Base-by-base conservation (phyloP, 1,284 basidiomycete genomes). In the Melampsora larici-populina region DNA sequence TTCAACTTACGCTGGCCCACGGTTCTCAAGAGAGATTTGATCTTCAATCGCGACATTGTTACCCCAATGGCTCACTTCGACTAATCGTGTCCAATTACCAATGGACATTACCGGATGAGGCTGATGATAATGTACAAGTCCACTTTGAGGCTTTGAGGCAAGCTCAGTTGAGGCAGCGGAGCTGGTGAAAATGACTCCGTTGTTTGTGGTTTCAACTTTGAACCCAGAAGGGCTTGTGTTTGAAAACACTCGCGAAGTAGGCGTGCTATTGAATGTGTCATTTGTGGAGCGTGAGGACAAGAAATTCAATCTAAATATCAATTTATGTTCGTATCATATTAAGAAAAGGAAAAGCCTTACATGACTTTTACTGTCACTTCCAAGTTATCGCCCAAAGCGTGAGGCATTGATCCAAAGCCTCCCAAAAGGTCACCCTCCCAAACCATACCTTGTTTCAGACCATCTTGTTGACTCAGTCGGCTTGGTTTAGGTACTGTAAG, bases 31-130 rank as follows among this genome's bases (percentile, higher is more conserved):
- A 79, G 88, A 84, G 79, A 97, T 89, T 66, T 92, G 89, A 84
- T 99, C 95, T 84, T 97, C 89, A 65, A 96, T 90, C 82, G 97
- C 96, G 60, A 99, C 84, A 84, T 96, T 97, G 69, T 90, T 89
- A 60, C 95, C 94, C 97, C 96, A 99, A 84, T 99, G 96, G 79
- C 92, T 94, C 81, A 99, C 89, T 85, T 99, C 94, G 1, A 91
- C 94, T 0, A 87, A 83, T 64, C 97, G 89, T 77, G 89, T 87
- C 65, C 96, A 87, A 36, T 87, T 89, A 26, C 87, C 87, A 74
- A 97, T 86, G 79, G 92, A 89, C 17, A 94, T 84, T 60, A 97
- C 88, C 0, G 96, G 93, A 74, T 89, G 86, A 46, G 91, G 91
- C 79, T 91, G 90, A 81, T 87, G 86, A 85, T 93, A 99, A 82